These are phyloP conservation scores for Tetradesmus lagerheimii DNA, from an alignment of 139 green algal species.

Conservation along the genomic window DNA sequence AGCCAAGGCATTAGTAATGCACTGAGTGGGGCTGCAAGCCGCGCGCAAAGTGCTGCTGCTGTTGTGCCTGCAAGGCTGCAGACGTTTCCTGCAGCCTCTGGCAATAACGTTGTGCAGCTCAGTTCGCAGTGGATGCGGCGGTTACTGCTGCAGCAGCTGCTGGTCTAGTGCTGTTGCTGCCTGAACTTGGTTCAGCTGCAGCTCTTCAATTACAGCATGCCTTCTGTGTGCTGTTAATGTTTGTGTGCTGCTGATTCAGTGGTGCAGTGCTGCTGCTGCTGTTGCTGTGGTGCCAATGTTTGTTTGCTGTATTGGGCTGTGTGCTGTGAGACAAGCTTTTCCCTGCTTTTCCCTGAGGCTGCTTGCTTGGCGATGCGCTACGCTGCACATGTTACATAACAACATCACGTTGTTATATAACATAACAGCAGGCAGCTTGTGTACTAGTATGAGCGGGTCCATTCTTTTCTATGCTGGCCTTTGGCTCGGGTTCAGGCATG, in stretches of 20 bases:
- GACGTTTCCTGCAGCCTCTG: neutral
- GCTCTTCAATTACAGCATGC: neutral
- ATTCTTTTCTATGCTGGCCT: neutral
- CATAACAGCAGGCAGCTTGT: neutral
- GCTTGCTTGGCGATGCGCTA: neutral
- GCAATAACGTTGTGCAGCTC: neutral
- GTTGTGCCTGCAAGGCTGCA: neutral
- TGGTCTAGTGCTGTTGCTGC: neutral
- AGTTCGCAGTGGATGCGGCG: neutral
- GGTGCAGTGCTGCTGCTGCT: neutral
- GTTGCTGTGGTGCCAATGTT: neutral
- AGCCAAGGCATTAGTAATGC: neutral
- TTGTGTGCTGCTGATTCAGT: neutral
- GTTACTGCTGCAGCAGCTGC: neutral
- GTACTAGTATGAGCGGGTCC: neutral
- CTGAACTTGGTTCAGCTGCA: neutral
- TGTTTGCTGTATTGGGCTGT: neutral
- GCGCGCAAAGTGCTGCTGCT: neutral
- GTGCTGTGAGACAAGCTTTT: no score
- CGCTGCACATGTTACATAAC: neutral
- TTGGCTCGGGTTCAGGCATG: neutral
- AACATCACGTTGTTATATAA: neutral
- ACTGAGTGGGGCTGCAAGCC: neutral
- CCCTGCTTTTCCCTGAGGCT: neutral
- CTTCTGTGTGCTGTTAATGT: neutral